phyloP scores from a whole-genome alignment of 805 yeast genomes.

The Schwanniomyces vanrijiae region DNA sequence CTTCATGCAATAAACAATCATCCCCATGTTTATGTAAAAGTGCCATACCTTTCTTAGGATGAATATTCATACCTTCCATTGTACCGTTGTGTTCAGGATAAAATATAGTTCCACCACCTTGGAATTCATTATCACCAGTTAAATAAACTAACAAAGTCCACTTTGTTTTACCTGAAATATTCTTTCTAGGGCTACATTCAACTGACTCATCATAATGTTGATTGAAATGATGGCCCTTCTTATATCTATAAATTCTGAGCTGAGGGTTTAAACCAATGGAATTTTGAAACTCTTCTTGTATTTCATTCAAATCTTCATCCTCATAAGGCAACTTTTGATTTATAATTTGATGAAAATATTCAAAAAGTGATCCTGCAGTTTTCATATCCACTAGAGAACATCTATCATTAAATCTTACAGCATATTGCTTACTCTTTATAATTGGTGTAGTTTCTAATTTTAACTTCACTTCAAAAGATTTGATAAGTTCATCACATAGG shows the following conservation, averaged over 20 bases:
- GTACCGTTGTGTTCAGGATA: constrained; percentile 28
- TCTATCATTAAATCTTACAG: constrained; percentile 59
- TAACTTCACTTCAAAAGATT: constrained; percentile 24
- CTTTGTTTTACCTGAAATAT: constrained; percentile 40
- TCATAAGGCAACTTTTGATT: constrained; percentile 26
- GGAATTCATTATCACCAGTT: constrained; percentile 54
- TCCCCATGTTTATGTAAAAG: constrained; percentile 66
- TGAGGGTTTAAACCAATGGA: constrained; percentile 57
- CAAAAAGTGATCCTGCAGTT: constrained; percentile 44
- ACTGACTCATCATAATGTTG: constrained; percentile 64
- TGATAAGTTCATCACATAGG: constrained; percentile 41
- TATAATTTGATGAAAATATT: constrained; percentile 32
- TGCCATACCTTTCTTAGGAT: constrained; percentile 56
- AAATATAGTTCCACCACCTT: constrained; percentile 63
- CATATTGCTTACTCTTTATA: constrained; percentile 50
- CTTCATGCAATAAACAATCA: constrained; percentile 63
- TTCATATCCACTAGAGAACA: constrained; percentile 36
- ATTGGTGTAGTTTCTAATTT: constrained; percentile 48
- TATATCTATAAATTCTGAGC: constrained; percentile 54
- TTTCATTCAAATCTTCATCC: constrained; percentile 23
- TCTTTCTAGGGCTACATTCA: constrained; percentile 20
- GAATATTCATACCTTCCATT: constrained; percentile 30
- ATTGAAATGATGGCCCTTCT: constrained; percentile 57
- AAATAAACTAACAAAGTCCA: constrained; percentile 63
- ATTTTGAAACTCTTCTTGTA: constrained; percentile 25